Evolutionary conservation across 2,329 filamentous ascomycete genomes (phyloP).

Genomic region (Drechslera avenae): DNA sequence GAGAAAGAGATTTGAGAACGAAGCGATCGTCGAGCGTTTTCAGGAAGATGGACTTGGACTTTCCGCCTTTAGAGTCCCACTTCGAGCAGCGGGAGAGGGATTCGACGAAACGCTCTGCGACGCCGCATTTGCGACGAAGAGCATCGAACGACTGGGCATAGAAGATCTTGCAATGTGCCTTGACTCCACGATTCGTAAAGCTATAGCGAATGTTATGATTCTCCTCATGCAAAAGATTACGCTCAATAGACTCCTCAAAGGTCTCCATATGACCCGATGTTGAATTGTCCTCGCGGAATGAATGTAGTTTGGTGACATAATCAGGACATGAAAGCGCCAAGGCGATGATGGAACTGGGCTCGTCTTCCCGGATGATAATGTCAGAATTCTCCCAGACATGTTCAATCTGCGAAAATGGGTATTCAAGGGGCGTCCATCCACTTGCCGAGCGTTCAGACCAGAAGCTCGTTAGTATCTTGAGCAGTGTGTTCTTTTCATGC

Average conservation of each 20-base stretch:
- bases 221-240: constrained; percentile 79
- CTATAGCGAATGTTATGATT: constrained; percentile 96
- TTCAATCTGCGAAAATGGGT: constrained; percentile 79
- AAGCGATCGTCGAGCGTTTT: constrained; percentile 96
- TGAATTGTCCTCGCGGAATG: constrained; percentile 58
- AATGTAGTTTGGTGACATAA: constrained; percentile 78
- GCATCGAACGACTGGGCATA: constrained; percentile 98
- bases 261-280: constrained; percentile 26
- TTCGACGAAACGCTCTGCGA: constrained; percentile 91
- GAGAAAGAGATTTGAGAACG: constrained; percentile 87
- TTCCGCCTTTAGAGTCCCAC: constrained; percentile 97
- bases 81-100: constrained; percentile 94
- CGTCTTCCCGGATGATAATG: constrained; percentile 95
- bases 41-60: constrained; percentile 95
- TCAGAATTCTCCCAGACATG: constrained; percentile 97
- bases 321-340: constrained; percentile 88
- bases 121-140: constrained; percentile 86
- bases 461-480: constrained; percentile 96
- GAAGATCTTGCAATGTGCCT: constrained; percentile 97
- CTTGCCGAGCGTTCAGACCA: constrained; percentile 98
- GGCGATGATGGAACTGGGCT: constrained; percentile 94
- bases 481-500: constrained; percentile 88
- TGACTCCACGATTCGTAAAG: constrained; percentile 90
- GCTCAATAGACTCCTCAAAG: constrained; percentile 77
- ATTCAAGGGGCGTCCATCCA: constrained; percentile 90